phyloP scores from a whole-genome alignment of 2,329 filamentous ascomycete genomes.

The Diaporthe ilicicola region DNA sequence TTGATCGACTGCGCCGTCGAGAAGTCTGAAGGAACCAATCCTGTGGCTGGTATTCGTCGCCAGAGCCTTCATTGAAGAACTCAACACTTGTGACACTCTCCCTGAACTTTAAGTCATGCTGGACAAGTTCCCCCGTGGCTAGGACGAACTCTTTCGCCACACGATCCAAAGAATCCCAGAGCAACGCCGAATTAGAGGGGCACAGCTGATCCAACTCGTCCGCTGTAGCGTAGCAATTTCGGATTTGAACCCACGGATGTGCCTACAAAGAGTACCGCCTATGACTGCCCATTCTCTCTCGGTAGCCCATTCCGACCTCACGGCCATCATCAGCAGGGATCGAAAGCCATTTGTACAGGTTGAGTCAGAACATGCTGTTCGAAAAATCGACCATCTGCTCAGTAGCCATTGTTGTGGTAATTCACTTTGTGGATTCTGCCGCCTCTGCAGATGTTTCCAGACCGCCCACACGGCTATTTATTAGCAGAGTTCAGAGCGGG shows the following conservation, averaged over 20 bases:
- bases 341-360: no score
- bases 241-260: not conserved
- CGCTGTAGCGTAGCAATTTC: not conserved
- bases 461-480: no score
- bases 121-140: not conserved
- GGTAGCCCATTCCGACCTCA: not conserved
- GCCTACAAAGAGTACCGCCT: not conserved
- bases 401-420: no score
- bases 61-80: not conserved
- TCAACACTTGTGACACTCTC: not conserved
- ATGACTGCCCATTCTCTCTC: not conserved
- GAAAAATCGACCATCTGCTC: rapidly evolving
- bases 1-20: not conserved
- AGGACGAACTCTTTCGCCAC: not conserved
- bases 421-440: no score
- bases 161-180: not conserved
- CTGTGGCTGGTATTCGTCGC: not conserved
- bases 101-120: not conserved
- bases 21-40: not conserved
- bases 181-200: not conserved
- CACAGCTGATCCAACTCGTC: not conserved
- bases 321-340: no score
- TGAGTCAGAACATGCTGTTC: no score
- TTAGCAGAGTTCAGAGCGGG: no score
- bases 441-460: no score